A percentile compares a stretch with the other conserved stretches of the same genome.
phyloP scores from a whole-genome alignment of 179 eudicot species.

The Camellia oleifera region DNA sequence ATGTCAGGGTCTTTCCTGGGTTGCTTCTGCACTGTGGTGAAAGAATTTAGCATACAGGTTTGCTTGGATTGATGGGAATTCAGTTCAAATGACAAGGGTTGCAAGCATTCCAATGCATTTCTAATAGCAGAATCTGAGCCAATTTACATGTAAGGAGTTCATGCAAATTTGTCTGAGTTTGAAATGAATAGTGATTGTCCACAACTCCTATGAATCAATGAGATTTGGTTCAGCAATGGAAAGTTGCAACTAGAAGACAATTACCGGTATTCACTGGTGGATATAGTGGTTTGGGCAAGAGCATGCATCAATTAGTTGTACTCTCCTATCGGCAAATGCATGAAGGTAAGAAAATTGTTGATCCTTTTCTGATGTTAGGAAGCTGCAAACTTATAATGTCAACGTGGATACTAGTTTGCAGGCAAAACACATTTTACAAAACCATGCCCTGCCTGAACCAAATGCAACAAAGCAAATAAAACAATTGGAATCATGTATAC shows the following conservation, averaged over 20 bases:
- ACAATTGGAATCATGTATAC: not conserved
- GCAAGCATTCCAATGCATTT: not conserved
- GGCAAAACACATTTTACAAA: not conserved
- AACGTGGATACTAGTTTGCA: not conserved
- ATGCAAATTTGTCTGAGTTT: not conserved
- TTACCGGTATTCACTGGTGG: not conserved
- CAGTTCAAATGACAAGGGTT: not conserved
- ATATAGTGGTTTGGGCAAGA: not conserved
- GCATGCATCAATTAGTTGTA: not conserved
- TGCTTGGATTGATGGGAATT: not conserved
- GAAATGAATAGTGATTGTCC: not conserved
- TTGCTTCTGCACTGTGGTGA: not conserved
- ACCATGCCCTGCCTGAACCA: not conserved
- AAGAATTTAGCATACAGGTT: not conserved
- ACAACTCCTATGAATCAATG: not conserved
- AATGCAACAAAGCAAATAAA: not conserved
- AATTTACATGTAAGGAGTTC: not conserved
- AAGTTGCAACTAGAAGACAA: not conserved
- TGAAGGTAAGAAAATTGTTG: not conserved
- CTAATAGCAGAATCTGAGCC: not conserved
- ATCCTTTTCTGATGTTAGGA: not conserved
- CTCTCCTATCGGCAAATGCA: not conserved
- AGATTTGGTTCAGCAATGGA: not conserved
- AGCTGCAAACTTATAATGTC: not conserved
- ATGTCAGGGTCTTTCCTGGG: not conserved